These are phyloP conservation scores for Brassica carinata DNA, from an alignment of 345 rosid species.

Conservation along the genomic window DNA sequence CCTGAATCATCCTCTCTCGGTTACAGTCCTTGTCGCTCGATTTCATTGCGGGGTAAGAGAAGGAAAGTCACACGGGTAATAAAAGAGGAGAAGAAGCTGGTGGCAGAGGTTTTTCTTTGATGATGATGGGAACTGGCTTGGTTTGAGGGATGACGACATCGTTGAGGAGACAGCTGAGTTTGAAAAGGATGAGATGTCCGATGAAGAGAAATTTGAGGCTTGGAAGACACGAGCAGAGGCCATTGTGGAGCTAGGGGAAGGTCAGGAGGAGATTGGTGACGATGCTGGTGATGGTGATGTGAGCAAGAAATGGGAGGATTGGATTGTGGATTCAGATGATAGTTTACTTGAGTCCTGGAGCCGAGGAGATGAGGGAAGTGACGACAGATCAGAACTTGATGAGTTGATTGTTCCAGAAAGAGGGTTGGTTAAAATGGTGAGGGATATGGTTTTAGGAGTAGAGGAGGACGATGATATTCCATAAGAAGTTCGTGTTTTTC, in stretches of 20 bases:
- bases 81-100: conserved; percentile 61
- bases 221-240: conserved; percentile 96
- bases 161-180: conserved; percentile 44
- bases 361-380: conserved; percentile 36
- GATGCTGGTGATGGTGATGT: conserved; percentile 38
- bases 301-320: conserved; percentile 91
- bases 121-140: conserved; percentile 89
- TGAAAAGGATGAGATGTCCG: conserved; percentile 48
- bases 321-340: conserved; percentile 69
- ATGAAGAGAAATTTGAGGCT: conserved; percentile 70
- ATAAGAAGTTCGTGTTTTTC: conserved; percentile 88
- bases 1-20: conserved; percentile 18
- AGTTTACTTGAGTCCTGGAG: conserved; percentile 50
- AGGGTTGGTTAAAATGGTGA: conserved; percentile 67
- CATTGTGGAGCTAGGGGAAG: conserved; percentile 85
- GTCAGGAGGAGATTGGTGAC: conserved; percentile 54
- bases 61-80: conserved; percentile 36
- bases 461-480: conserved; percentile 71
- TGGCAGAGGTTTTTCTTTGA: conserved; percentile 80
- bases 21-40: conserved; percentile 26
- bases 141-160: conserved; percentile 67
- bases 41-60: conserved; percentile 35
- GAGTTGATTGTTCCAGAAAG: conserved; percentile 47
- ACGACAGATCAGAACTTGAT: conserved; percentile 26
- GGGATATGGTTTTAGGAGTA: conserved; percentile 71